phyloP scores from a whole-genome alignment of 805 yeast species.

The Nakazawaea ernobii region DNA sequence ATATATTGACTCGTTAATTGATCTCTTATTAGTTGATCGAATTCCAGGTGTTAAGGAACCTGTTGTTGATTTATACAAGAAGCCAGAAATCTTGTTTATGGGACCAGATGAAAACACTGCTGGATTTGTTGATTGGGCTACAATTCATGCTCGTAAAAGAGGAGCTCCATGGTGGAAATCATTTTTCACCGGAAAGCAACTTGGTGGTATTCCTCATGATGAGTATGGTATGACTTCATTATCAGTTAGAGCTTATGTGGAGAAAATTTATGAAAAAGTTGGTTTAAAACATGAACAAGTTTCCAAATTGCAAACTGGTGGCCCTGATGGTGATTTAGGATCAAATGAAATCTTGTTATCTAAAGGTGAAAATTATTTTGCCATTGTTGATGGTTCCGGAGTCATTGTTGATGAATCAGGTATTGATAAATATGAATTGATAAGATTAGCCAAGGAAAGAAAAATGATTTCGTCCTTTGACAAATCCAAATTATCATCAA shows the following conservation, averaged over 20 bases:
- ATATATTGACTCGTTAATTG: conserved; percentile 87
- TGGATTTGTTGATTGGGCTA: conserved; percentile 94
- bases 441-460: conserved; percentile 73
- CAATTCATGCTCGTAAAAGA: conserved; percentile 83
- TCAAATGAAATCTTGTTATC: conserved; percentile 91
- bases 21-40: conserved; percentile 65
- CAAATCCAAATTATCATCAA: conserved; percentile 54
- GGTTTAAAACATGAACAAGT: conserved; percentile 53
- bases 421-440: conserved; percentile 70
- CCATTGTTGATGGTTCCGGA: conserved; percentile 93
- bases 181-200: conserved; percentile 87
- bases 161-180: conserved; percentile 99
- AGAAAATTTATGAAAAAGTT: conserved; percentile 78
- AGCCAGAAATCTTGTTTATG: conserved; percentile 88
- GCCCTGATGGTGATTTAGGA: conserved; percentile 98
- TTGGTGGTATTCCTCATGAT: conserved; percentile 98
- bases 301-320: conserved; percentile 92
- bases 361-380: conserved; percentile 76
- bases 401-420: conserved; percentile 91
- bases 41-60: conserved; percentile 75
- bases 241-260: conserved; percentile 88
- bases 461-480: conserved; percentile 69
- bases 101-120: conserved; percentile 99
- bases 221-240: conserved; percentile 96
- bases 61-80: conserved; percentile 76